A percentile compares a stretch with the other conserved stretches of the same genome.
Conservation (phyloP, 2,329 filamentous ascomycete species). For the Apiospora kogelbergensis region DNA sequence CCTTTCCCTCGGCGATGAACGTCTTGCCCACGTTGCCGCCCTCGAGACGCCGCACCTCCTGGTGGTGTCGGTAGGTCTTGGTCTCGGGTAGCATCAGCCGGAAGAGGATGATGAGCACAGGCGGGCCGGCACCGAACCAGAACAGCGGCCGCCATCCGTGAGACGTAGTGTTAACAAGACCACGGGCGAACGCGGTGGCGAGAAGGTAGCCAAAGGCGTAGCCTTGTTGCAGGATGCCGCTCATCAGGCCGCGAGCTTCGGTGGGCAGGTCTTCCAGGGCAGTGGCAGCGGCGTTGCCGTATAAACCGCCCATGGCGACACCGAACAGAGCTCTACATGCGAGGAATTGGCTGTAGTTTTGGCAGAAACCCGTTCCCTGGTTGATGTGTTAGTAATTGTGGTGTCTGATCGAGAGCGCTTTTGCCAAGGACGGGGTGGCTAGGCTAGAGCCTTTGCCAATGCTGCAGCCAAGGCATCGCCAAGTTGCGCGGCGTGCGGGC, state of each 20-base stretch:
- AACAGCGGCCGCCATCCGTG: constrained; percentile 83
- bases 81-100: constrained; percentile 80
- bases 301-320: constrained; percentile 77
- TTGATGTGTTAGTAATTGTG: neutral
- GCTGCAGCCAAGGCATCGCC: constrained; percentile 28
- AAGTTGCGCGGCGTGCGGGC: constrained; percentile 18
- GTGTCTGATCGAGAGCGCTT: neutral
- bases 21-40: constrained; percentile 61
- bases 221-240: constrained; percentile 74
- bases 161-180: constrained; percentile 71
- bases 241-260: constrained; percentile 71
- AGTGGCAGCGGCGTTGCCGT: constrained; percentile 78
- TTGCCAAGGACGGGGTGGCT: neutral
- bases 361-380: constrained; percentile 65
- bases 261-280: constrained; percentile 72
- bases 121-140: constrained; percentile 85
- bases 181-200: constrained; percentile 59
- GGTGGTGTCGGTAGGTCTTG: constrained; percentile 66
- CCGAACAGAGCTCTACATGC: constrained; percentile 76
- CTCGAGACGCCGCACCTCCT: constrained; percentile 57
- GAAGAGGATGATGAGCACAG: constrained; percentile 77
- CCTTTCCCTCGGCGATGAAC: constrained; percentile 75
- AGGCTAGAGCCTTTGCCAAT: neutral
- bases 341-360: constrained; percentile 70
- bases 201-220: constrained; percentile 67